Evolutionary conservation across 2,329 filamentous ascomycete genomes (phyloP), one percentile per base, ranked within the genome.

Genomic region (Pseudogymnoascus sp.): DNA sequence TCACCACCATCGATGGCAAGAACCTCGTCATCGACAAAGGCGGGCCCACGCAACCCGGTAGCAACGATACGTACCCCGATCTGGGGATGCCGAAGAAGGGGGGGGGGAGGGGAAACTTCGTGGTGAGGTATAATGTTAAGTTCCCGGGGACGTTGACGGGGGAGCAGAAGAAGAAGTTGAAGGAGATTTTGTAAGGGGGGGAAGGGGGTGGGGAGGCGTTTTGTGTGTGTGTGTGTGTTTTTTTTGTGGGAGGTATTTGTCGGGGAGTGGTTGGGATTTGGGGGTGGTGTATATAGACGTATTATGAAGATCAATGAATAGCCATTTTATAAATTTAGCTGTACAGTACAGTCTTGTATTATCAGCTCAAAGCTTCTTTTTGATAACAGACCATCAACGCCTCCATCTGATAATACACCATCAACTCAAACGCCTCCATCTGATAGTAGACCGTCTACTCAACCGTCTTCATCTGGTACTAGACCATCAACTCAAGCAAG

Each of bases 71-170:
- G 34, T 99, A 90, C 73, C 95, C 95, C 0, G 83, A 85, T 4
- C 81, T 90, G n/a, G 95, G 95, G 65, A 86, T 95, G 71, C 91
- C 90, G 66, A 97, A 96, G 83, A 93, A 92, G 74, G 91, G 90
- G 0, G 85, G 80, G 65, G 84, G 92, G 70, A 84, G 93, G 64
- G 95, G 95, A 23, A 91, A 96, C 73, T 90, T 99, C 68, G 78
- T 97, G 64, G 83, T 99, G 65, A 89, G 87, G 65, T 93, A 96
- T 71, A 95, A 95, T 72, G 93, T 99, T 75, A 93, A 90, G 73
- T 97, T 96, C 79, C 95, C 95, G 0, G 87, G 86, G 2, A 87
- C 77, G 42, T 77, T 99, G 76, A 93, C 91, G 3, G 64, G 82
- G 6, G 78, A 83, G 4, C 93, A 97, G 78, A 97, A 96, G 81